Evolutionary conservation across 345 rosid genomes (phyloP).

Genomic region (Linum trigynum): DNA sequence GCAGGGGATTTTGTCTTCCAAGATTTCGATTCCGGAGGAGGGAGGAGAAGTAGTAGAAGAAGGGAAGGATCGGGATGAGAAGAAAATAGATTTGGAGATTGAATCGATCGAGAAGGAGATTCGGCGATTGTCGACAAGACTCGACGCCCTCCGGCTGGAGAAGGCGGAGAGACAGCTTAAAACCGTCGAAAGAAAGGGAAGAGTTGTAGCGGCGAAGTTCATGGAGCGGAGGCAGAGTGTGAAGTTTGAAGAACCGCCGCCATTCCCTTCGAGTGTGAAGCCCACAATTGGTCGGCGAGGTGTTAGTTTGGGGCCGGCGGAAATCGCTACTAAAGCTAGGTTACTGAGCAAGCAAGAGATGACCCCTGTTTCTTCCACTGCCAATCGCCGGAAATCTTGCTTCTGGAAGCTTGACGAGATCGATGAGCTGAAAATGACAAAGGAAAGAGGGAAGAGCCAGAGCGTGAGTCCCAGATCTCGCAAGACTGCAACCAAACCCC

Average conservation of each 20-base stretch:
- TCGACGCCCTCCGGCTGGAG: conserved; percentile 66
- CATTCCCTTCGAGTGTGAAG: conserved; percentile 28
- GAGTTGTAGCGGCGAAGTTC: conserved; percentile 64
- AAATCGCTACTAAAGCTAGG: conserved; percentile 49
- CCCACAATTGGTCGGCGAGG: conserved; percentile 52
- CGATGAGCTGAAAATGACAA: conserved; percentile 57
- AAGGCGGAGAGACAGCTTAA: conserved; percentile 44
- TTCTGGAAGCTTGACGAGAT: conserved; percentile 77
- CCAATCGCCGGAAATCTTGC: conserved; percentile 76
- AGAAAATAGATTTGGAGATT: conserved; percentile 67
- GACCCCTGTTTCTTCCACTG: conserved; percentile 54
- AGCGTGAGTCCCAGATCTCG: conserved; percentile 73
- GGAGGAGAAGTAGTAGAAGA: conserved; percentile 16
- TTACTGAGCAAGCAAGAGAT: conserved; percentile 34
- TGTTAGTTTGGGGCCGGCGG: conserved; percentile 75
- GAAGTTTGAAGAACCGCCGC: conserved; percentile 33
- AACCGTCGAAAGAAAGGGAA: conserved; percentile 42
- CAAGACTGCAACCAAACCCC: conserved; percentile 37
- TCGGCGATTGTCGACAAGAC: conserved; percentile 43
- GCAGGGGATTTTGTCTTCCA: conserved; percentile 17
- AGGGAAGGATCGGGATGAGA: conserved; percentile 27
- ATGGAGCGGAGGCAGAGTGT: conserved; percentile 54
- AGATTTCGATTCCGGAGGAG: neutral
- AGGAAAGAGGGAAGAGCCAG: conserved; percentile 56
- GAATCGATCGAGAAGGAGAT: conserved; percentile 78